A percentile compares a stretch with the other conserved stretches of the same genome.
Conservation (phyloP, 2,329 filamentous ascomycete species). For the Cladosporium velox region DNA sequence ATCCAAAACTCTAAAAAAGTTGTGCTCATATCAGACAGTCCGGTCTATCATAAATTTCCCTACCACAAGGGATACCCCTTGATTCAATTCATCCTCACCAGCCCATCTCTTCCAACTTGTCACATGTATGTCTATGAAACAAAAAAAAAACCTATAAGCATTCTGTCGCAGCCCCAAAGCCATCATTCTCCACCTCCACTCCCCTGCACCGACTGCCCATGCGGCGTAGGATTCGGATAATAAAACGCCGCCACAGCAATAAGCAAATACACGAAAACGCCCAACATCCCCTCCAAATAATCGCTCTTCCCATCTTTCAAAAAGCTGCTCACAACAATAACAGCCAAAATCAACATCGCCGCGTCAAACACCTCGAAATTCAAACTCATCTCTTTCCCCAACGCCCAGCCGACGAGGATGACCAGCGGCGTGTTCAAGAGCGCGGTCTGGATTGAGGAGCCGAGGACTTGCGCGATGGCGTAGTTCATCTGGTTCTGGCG, state of each 20-base stretch:
- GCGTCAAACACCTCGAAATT: constrained; percentile 89
- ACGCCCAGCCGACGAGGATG: constrained; percentile 80
- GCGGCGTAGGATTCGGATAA: constrained; percentile 54
- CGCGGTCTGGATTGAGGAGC: constrained; percentile 85
- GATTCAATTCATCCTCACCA: background rate
- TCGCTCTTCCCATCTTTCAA: constrained; percentile 85
- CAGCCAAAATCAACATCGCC: constrained; percentile 75
- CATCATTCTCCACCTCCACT: background rate
- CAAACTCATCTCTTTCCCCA: constrained; percentile 69
- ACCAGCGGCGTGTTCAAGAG: constrained; percentile 83
- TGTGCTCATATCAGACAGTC: background rate
- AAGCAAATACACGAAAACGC: constrained; percentile 68
- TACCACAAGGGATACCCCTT: background rate
- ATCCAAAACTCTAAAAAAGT: background rate
- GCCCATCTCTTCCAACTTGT: background rate
- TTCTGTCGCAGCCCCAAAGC: background rate
- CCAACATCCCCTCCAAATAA: constrained; percentile 82
- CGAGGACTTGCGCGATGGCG: constrained; percentile 80
- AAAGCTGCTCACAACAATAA: constrained; percentile 85
- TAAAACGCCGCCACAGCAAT: constrained; percentile 64
- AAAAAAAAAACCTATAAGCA: no score
- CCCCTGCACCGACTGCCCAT: constrained; percentile 21
- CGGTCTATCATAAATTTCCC: background rate
- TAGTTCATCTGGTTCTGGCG: constrained; percentile 78
- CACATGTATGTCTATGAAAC: background rate